Evolutionary conservation across 1,284 basidiomycete species (phyloP), one percentile per base, ranked within the genome.

Genomic region (Lentinula novae-zelandiae): DNA sequence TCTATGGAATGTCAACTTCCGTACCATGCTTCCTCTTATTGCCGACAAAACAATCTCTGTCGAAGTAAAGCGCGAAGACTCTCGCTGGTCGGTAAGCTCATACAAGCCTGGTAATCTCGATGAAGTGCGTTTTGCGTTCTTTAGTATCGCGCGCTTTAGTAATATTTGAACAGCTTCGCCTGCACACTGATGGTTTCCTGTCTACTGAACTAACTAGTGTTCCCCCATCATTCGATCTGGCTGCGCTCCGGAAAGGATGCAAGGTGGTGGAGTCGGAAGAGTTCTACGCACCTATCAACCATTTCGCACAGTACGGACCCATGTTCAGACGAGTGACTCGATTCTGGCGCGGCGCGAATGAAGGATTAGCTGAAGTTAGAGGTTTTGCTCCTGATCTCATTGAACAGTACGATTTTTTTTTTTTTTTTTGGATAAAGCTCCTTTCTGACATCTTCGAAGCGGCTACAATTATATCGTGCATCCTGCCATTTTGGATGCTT

Each of bases 401-500:
- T 27, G 49, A 48, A 27, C 20, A 31, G 61, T 58, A 39, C 54
- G 56, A 22, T 10, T 46, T 58, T 36, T 0, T 0, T 58, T 36
- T 0, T 0, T 7, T 22, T 33, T 34, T 55, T 6, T 8, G 17
- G 22, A 6, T 42, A 13, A 36, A 36, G 33, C 42, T n/a, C n/a
- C 6, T 50, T 17, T 36, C 34, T 50, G 38, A 48, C 10, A 8
- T 61, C 7, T 40, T 33, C 10, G 8, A 56, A 67, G 61, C 20
- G 39, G 36, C 2, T 54, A 57, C 8, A 51, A 64, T 13, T 70
- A 71, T 58, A 44, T 64, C 27, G 62, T 74, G 13, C 70, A 74
- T 54, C 73, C 73, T 4, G 72, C 72, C 5, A 69, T 75, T 27
- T 63, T 75, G 3, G 73, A 75, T 58, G 67, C 72, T 3, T 68